Evolutionary conservation across 768 basidiomycete species (phyloP), one percentile per base, ranked within the genome.

Genomic region (Dioszegia hungarica): DNA sequence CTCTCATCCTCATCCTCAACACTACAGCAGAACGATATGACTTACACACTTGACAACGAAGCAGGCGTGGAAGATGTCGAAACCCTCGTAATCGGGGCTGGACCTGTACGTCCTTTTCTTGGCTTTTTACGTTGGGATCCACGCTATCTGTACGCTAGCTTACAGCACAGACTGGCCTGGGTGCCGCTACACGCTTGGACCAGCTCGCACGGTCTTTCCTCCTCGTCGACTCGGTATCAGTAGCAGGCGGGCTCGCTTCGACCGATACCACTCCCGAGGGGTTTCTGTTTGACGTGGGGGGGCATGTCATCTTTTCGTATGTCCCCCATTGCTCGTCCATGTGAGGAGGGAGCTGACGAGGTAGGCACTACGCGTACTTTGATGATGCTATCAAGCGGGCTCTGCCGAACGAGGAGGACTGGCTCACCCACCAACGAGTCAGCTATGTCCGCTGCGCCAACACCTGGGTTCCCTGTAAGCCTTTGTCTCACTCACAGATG

Each of bases 241-340:
- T 14, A 15, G 69, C 73, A 12, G 77, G 77, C 40, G 77, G 77
- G 56, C 61, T 78, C 20, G 77, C 77, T 17, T 67, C 69, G 31
- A 78, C 77, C 2, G 77, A 78, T 43, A 52, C 61, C 5, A 78
- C 77, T 9, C 33, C 46, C 3, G 75, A 78, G 56, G 77, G 77
- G 22, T 78, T 78, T 66, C 64, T 77, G 37, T 77, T 77, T 56
- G 77, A 78, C 57, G 74, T 76, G n/a, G 71, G 71, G 9, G 75
- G 77, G 10, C 77, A 78, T 64, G 77, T 78, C 50, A 78, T 78
- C 58, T 78, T 78, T 64, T 76, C 75, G 67, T 66, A 44, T 58
- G 66, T 62, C 19, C 3, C 29, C 15, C n/a, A n/a, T n/a, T n/a
- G n/a, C n/a, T n/a, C n/a, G n/a, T n/a, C n/a, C n/a, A n/a, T n/a